Conservation (phyloP, 2,329 filamentous ascomycete species). For the Gyromitra esculenta region DNA sequence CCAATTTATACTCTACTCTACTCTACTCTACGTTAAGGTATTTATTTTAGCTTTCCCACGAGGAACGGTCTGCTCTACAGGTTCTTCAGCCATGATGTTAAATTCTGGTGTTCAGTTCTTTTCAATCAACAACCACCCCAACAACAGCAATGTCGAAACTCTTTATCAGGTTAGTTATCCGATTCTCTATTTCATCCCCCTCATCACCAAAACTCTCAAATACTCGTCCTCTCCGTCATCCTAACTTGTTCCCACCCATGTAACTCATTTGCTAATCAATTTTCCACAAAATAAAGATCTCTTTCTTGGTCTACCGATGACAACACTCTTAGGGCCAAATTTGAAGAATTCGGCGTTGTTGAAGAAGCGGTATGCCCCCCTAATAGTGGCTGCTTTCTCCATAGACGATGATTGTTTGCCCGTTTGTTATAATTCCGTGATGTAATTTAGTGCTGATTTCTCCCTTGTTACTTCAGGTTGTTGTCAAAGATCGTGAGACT, state of each 20-base stretch:
- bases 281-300: constrained; percentile 69
- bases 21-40: constrained; percentile 36
- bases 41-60: constrained; percentile 22
- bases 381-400: constrained; percentile 38
- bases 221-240: neutral
- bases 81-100: constrained; percentile 19
- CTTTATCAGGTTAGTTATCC: constrained; percentile 81
- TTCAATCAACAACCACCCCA: constrained; percentile 15
- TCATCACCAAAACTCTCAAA: constrained; percentile 5
- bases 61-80: neutral
- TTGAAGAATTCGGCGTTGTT: constrained; percentile 87
- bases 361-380: constrained; percentile 86
- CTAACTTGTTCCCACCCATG: neutral
- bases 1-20: neutral
- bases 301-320: constrained; percentile 99
- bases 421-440: neutral
- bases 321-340: constrained; percentile 84
- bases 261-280: neutral
- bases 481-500: constrained; percentile 97
- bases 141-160: constrained; percentile 69
- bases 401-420: constrained; percentile 55
- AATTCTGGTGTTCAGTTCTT: constrained; percentile 28
- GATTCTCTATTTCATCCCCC: neutral
- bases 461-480: constrained; percentile 70
- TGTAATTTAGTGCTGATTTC: constrained; percentile 49